Evolutionary conservation across 83 land plant species (phyloP).

Genomic region (Larix sibirica): DNA sequence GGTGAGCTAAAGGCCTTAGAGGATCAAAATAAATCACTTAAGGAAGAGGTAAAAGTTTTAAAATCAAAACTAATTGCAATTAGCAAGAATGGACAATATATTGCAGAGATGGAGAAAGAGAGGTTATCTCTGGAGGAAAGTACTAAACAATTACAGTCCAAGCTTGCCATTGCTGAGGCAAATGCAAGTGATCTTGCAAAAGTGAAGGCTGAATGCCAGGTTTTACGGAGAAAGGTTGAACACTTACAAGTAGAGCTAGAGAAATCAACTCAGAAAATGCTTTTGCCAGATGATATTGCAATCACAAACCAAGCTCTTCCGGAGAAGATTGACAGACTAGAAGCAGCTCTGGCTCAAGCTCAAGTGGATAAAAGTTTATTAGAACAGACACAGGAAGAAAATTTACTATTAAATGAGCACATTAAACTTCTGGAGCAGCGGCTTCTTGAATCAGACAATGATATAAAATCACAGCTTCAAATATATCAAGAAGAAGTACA

Average conservation of each 20-base stretch:
- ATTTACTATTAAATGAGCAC: constrained; percentile 62
- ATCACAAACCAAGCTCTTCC: constrained; percentile 52
- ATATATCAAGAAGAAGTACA: constrained; percentile 74
- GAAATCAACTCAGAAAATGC: constrained; percentile 38
- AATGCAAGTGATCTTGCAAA: constrained; percentile 44
- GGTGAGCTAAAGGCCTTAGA: constrained; percentile 42
- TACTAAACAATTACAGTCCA: constrained; percentile 46
- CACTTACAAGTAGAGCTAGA: constrained; percentile 46
- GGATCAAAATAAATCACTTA: constrained; percentile 52
- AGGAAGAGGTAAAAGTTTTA: constrained; percentile 59
- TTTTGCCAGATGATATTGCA: constrained; percentile 33
- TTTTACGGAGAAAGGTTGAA: constrained; percentile 55
- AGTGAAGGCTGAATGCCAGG: constrained; percentile 50
- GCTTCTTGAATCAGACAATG: constrained; percentile 78
- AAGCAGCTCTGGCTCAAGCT: constrained; percentile 58
- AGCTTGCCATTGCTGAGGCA: constrained; percentile 40
- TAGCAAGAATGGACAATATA: constrained; percentile 33
- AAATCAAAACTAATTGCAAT: constrained; percentile 44
- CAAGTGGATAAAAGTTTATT: constrained; percentile 44
- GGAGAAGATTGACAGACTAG: constrained; percentile 61
- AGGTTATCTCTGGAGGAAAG: constrained; percentile 36
- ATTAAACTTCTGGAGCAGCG: constrained; percentile 74
- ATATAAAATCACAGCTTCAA: constrained; percentile 61
- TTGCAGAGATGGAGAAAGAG: constrained; percentile 54
- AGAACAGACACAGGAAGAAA: constrained; percentile 54